These are phyloP conservation scores for Scutellaria baicalensis DNA, from an alignment of 257 asterid genomes.

Conservation along the genomic window DNA sequence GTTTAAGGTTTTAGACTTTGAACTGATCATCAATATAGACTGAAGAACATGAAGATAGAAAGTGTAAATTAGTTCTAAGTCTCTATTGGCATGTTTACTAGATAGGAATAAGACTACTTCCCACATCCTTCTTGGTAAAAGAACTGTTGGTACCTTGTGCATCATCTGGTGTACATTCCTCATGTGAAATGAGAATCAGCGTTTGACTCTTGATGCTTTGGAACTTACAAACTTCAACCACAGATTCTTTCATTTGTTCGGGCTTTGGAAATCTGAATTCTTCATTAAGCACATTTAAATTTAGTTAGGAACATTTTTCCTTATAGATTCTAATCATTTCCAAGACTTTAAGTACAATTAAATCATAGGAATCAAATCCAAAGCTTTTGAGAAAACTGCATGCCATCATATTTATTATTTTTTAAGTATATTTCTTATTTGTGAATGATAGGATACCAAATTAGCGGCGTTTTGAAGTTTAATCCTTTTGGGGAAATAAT, in stretches of 20 bases:
- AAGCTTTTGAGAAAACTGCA: too few species aligned
- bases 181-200: slow-evolving; percentile 23
- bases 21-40: neutral
- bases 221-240: neutral
- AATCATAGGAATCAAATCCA: too few species aligned
- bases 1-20: neutral
- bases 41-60: neutral
- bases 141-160: slow-evolving; percentile 8
- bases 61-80: slow-evolving; percentile 16
- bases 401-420: too few species aligned
- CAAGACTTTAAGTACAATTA: neutral
- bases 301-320: neutral
- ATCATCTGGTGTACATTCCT: slow-evolving; percentile 10
- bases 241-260: neutral
- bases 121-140: neutral
- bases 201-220: slow-evolving; percentile 15
- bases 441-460: too few species aligned
- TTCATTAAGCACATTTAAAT: neutral
- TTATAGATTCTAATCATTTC: neutral
- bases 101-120: slow-evolving; percentile 6
- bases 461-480: too few species aligned
- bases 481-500: too few species aligned
- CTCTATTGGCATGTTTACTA: neutral
- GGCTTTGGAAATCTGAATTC: slow-evolving; percentile 5
- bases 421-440: too few species aligned